Evolutionary conservation across 176 grass and related monocot genomes (phyloP), one percentile per base, ranked within the genome.

Genomic region (Aegilops speltoides): DNA sequence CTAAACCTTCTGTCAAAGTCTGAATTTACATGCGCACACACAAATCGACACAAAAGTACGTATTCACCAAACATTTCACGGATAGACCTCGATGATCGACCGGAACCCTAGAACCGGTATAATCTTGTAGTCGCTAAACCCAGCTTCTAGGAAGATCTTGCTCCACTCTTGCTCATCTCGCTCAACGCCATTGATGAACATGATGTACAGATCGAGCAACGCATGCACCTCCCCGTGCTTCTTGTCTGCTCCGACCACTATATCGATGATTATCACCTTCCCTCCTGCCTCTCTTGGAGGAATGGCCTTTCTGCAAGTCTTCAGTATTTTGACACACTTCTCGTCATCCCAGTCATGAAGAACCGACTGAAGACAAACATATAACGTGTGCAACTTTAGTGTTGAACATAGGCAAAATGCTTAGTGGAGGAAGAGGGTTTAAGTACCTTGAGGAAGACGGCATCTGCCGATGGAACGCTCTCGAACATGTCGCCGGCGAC

Each of bases 341-440:
- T 74, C 70, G 11, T 94, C 87, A 4, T 56, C 59, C 92, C 89
- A 94, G 5, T 89, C 89, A n/a, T 94, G 92, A 5, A 94, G 24
- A 41, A 89, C 79, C 80, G 86, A 91, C 92, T 94, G 36, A 29
- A 67, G 1, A 50, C 17, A 71, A 28, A 34, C 41, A 45, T 28
- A n/a, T 1, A 34, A 7, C 32, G 0, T 68, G 8, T 33, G 64
- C 3, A 46, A 46, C 43, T 4, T 8, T 48, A 48, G 15, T 48
- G 43, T 40, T 2, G 38, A 40, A 40, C 38, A 40, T 40, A 40
- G 38, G 10, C 38, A 40, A 40, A 40, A 9, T 40, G 38, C 38
- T 40, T 37, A 37, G 36, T 37, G 36, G 36, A 37, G 9, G 38
- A 40, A 10, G 38, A 70, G 32, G 33, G 3, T 57, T 19, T 57